These are phyloP conservation scores for Tricholoma hemisulphureum DNA, from an alignment of 768 basidiomycete genomes.

Conservation along the genomic window DNA sequence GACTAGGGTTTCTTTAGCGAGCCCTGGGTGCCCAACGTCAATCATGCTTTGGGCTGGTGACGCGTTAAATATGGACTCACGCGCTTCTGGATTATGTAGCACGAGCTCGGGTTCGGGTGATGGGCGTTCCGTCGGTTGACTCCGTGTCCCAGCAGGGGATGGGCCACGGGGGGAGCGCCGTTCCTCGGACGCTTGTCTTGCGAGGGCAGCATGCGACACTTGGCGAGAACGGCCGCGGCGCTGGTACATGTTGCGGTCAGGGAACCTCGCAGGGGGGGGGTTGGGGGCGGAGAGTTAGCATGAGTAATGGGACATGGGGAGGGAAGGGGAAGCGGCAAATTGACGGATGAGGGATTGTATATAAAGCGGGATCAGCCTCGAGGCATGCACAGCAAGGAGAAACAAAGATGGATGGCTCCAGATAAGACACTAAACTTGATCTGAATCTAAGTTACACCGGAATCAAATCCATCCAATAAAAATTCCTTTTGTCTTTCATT, in stretches of 20 bases:
- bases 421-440: not conserved
- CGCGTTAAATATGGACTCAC: not conserved
- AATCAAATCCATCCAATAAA: too few species aligned
- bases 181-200: constrained; percentile 43
- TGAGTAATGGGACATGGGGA: constrained; percentile 9
- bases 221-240: constrained; percentile 31
- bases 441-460: not conserved
- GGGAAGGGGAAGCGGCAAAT: not conserved
- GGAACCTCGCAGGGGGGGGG: constrained; percentile 5
- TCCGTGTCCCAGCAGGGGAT: too few species aligned
- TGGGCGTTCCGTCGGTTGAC: not conserved
- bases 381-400: constrained; percentile 10
- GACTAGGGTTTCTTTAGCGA: not conserved
- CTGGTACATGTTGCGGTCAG: constrained; percentile 5
- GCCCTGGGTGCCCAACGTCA: not conserved
- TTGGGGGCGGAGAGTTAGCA: constrained; percentile 16
- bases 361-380: constrained; percentile 16
- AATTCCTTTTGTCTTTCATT: not conserved
- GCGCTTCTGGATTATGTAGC: not conserved
- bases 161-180: too few species aligned
- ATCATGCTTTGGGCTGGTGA: not conserved
- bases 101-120: not conserved
- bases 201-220: constrained; percentile 42
- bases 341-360: not conserved
- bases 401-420: not conserved